Evolutionary conservation across 2,329 filamentous ascomycete genomes (phyloP).

Genomic region (Tolypocladium cylindrosporum): DNA sequence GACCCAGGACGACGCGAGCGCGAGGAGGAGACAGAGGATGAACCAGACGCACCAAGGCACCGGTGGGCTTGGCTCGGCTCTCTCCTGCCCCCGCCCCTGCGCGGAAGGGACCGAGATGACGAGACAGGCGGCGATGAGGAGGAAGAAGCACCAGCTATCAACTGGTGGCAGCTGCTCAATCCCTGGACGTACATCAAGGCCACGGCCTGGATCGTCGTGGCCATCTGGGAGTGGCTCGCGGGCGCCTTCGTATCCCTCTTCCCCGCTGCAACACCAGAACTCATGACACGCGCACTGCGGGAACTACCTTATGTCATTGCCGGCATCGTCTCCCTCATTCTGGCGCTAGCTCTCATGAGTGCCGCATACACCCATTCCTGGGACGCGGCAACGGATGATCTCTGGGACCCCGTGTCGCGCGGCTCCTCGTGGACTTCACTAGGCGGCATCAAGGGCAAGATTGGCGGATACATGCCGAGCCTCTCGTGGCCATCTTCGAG

Average conservation of each 20-base stretch:
- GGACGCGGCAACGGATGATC: neutral
- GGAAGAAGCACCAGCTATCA: slow-evolving; percentile 1
- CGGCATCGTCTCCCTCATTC: slow-evolving; percentile 2
- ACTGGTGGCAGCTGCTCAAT: slow-evolving; percentile 18
- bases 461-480: slow-evolving; percentile 14
- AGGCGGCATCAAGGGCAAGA: slow-evolving; percentile 5
- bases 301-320: slow-evolving; percentile 4
- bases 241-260: slow-evolving; percentile 6
- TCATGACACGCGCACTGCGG: slow-evolving; percentile 4
- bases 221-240: slow-evolving; percentile 9
- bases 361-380: neutral
- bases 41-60: neutral
- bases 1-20: neutral
- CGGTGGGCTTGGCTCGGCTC: neutral
- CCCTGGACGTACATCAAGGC: slow-evolving; percentile 20
- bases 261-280: slow-evolving; percentile 3
- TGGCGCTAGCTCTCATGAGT: slow-evolving; percentile 3
- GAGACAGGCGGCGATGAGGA: neutral
- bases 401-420: slow-evolving; percentile 3
- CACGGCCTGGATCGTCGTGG: slow-evolving; percentile 12
- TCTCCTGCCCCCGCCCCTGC: neutral
- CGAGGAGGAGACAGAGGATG: neutral
- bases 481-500: slow-evolving; percentile 15
- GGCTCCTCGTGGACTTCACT: slow-evolving; percentile 2
- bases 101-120: slow-evolving; percentile 3